A percentile compares a stretch with the other conserved stretches of the same genome.
Conservation (phyloP, 352 stramenopile genomes). For the Pythium aquatile region DNA sequence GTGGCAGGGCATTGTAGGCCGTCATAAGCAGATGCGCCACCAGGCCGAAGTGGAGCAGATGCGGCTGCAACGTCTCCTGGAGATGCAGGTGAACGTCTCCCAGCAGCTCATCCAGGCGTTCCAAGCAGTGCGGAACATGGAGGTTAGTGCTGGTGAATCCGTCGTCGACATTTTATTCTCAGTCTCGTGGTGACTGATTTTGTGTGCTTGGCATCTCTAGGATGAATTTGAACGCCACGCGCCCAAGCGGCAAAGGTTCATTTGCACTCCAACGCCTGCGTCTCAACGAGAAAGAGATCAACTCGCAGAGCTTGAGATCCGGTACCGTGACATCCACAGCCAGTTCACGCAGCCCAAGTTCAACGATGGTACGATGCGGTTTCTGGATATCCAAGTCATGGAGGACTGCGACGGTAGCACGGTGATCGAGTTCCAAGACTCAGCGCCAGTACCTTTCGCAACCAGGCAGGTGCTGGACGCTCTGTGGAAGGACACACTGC, state of each 20-base stretch:
- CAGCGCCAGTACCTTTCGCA: constrained; percentile 2
- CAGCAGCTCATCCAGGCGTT: constrained; percentile 5
- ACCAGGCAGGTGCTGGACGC: background rate
- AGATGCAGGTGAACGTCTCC: constrained; percentile 2
- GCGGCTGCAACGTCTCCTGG: background rate
- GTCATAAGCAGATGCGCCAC: constrained; percentile 3
- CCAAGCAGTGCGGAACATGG: background rate
- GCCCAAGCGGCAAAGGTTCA: background rate
- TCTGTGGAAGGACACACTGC: constrained; percentile 3
- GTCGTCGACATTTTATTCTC: too few relatives aligned
- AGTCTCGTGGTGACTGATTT: background rate
- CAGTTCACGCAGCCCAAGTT: constrained; percentile 8
- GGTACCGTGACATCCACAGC: constrained; percentile 1
- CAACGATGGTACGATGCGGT: constrained; percentile 6
- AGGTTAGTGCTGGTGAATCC: background rate
- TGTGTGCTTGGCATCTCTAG: background rate
- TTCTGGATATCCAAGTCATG: constrained; percentile 3
- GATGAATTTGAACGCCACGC: background rate
- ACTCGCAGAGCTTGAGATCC: background rate
- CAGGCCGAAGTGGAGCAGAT: constrained; percentile 5
- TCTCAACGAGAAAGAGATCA: background rate
- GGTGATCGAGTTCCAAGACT: constrained; percentile 1
- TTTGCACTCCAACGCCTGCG: background rate
- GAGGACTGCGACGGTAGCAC: background rate
- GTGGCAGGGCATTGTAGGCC: constrained; percentile 9